phyloP scores from a whole-genome alignment of 495 filamentous ascomycete species.

The Niebla homalea region DNA sequence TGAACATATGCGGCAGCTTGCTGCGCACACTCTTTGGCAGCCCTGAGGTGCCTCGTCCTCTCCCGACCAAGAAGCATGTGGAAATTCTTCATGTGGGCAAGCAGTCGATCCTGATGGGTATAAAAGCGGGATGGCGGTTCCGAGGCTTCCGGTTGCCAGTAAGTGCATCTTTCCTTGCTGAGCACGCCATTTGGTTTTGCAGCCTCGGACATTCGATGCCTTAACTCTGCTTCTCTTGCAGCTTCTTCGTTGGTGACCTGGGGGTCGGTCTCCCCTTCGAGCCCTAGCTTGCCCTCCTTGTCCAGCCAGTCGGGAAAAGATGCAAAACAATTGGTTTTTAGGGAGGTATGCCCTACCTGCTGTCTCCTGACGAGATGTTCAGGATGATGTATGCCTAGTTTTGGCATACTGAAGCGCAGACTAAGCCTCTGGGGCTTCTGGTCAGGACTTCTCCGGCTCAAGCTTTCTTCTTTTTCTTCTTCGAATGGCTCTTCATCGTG shows the following conservation, averaged over 20 bases:
- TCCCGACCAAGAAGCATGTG: slow-evolving; percentile 65
- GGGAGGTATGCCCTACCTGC: background rate
- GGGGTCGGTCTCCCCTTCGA: slow-evolving; percentile 20
- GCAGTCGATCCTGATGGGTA: slow-evolving; percentile 72
- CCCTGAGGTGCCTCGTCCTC: slow-evolving; percentile 50
- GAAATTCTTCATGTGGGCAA: slow-evolving; percentile 69
- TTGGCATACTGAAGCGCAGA: slow-evolving; percentile 41
- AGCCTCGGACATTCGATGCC: slow-evolving; percentile 51
- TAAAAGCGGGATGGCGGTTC: slow-evolving; percentile 62
- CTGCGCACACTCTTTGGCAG: slow-evolving; percentile 50
- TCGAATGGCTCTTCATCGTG: slow-evolving; percentile 4
- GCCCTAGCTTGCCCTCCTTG: slow-evolving; percentile 26
- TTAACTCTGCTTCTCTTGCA: slow-evolving; percentile 33
- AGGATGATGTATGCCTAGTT: slow-evolving; percentile 37
- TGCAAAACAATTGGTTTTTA: slow-evolving; percentile 28
- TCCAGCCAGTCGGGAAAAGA: slow-evolving; percentile 48
- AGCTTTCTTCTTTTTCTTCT: slow-evolving; percentile 15
- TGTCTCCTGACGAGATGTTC: slow-evolving; percentile 27
- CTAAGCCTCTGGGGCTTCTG: slow-evolving; percentile 32
- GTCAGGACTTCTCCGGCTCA: slow-evolving; percentile 11
- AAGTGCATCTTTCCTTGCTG: slow-evolving; percentile 53
- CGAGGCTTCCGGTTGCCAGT: slow-evolving; percentile 66
- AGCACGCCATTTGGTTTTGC: slow-evolving; percentile 62
- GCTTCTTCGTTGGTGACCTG: slow-evolving; percentile 43
- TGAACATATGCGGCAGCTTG: slow-evolving; percentile 22